Evolutionary conservation across 805 yeast genomes (phyloP).

Genomic region (Kluyveromyces lactis): DNA sequence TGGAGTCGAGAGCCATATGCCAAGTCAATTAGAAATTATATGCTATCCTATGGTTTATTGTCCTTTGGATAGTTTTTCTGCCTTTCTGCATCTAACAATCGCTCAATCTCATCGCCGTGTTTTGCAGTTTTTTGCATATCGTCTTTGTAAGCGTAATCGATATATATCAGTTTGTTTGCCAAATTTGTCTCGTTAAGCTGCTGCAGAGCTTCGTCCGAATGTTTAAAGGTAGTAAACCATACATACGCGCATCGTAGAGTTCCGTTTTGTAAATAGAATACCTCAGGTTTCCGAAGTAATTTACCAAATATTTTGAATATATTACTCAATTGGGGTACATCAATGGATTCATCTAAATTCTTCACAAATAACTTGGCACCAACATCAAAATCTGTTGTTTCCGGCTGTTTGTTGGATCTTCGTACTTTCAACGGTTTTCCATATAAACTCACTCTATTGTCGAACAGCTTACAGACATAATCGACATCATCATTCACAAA

Average conservation of each 20-base stretch:
- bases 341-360: conserved; percentile 59
- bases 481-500: conserved; percentile 57
- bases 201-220: conserved; percentile 63
- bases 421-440: conserved; percentile 55
- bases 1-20: conserved; percentile 15
- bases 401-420: conserved; percentile 32
- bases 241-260: conserved; percentile 56
- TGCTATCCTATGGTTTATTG: too few species aligned
- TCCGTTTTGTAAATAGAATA: conserved; percentile 36
- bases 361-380: conserved; percentile 68
- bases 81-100: conserved; percentile 56
- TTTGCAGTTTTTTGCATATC: conserved; percentile 38
- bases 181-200: conserved; percentile 61
- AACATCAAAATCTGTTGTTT: conserved; percentile 29
- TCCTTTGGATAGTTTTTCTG: conserved; percentile 37
- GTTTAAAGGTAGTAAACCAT: conserved; percentile 52
- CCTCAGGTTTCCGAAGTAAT: conserved; percentile 40
- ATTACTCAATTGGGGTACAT: conserved; percentile 44
- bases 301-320: conserved; percentile 60
- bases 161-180: conserved; percentile 52
- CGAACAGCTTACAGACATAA: conserved; percentile 53
- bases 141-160: conserved; percentile 68
- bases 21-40: background rate
- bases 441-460: conserved; percentile 46
- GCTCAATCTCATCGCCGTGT: conserved; percentile 77